Conservation (phyloP, 2,329 filamentous ascomycete genomes). For the Talaromyces marneffei region DNA sequence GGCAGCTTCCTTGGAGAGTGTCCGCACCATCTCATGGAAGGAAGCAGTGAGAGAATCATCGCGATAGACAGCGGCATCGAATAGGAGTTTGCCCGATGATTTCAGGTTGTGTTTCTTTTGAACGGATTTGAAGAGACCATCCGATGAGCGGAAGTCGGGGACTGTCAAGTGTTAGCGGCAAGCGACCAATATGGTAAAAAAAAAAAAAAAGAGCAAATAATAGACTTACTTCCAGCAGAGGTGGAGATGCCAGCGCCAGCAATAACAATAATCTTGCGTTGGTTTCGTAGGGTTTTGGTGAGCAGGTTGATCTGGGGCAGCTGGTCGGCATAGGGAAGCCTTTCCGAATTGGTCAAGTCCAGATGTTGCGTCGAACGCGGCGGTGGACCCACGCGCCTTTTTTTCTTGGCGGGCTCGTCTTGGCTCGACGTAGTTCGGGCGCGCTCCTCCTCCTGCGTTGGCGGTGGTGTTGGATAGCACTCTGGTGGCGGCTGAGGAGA, state of each 20-base stretch:
- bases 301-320: constrained; percentile 62
- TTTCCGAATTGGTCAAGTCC: constrained; percentile 51
- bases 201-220: constrained; percentile 7
- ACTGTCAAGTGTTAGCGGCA: constrained; percentile 47
- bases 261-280: constrained; percentile 94
- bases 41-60: constrained; percentile 80
- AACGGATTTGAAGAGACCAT: constrained; percentile 79
- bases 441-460: constrained; percentile 30
- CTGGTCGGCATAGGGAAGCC: constrained; percentile 44
- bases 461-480: constrained; percentile 40
- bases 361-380: constrained; percentile 77
- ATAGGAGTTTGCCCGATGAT: constrained; percentile 87
- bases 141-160: constrained; percentile 90
- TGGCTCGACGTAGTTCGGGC: constrained; percentile 42
- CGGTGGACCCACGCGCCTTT: constrained; percentile 58
- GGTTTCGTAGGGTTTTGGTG: constrained; percentile 69
- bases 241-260: constrained; percentile 96
- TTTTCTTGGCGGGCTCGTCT: constrained; percentile 68
- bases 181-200: constrained; percentile 8
- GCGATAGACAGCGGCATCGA: constrained; percentile 96
- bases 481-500: constrained; percentile 35
- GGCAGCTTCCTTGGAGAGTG: constrained; percentile 72
- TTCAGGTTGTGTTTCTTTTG: constrained; percentile 86
- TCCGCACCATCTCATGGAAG: constrained; percentile 94
- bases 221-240: constrained; percentile 74